Conservation (phyloP, 768 basidiomycete genomes). For the Gyrodon lividus region DNA sequence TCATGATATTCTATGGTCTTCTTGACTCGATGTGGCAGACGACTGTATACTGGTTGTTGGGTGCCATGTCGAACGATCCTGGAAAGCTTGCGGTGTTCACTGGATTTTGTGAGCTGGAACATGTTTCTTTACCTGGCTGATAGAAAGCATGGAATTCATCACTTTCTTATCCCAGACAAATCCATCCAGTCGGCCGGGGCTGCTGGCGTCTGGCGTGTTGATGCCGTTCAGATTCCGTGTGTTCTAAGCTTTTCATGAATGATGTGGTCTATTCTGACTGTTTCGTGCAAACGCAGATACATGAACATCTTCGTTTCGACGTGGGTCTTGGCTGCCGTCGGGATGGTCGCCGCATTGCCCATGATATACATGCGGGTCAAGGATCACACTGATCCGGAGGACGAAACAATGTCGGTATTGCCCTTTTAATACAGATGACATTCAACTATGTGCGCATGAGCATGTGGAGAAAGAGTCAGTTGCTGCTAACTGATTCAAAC, state of each 20-base stretch:
- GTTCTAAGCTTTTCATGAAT: too few species aligned
- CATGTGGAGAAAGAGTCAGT: too few species aligned
- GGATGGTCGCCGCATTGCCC: slow-evolving; percentile 64
- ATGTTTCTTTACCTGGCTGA: too few species aligned
- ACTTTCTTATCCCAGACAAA: slow-evolving; percentile 55
- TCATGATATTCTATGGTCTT: slow-evolving; percentile 72
- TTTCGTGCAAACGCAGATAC: slow-evolving; percentile 38
- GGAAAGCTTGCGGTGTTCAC: slow-evolving; percentile 77
- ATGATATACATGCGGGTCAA: slow-evolving; percentile 73
- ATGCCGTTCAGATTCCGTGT: too few species aligned
- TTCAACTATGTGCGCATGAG: too few species aligned
- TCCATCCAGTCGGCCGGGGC: slow-evolving; percentile 74
- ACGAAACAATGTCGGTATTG: too few species aligned
- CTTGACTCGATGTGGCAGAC: slow-evolving; percentile 88
- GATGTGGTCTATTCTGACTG: too few species aligned
- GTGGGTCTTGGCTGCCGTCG: slow-evolving; percentile 64
- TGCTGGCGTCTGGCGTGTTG: slow-evolving; percentile 71
- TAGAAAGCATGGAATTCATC: too few species aligned
- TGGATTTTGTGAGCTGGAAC: slow-evolving; percentile 82
- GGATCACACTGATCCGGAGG: slow-evolving; percentile 52
- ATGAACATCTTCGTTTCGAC: slow-evolving; percentile 77
- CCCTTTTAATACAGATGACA: too few species aligned
- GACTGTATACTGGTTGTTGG: slow-evolving; percentile 81
- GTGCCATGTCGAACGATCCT: slow-evolving; percentile 82
- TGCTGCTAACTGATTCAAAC: too few species aligned